Percentiles rank a stretch among this genome's conserved stretches.
Evolutionary conservation across 1,284 basidiomycete genomes (phyloP).

Genomic region (Puccinia triticina): DNA sequence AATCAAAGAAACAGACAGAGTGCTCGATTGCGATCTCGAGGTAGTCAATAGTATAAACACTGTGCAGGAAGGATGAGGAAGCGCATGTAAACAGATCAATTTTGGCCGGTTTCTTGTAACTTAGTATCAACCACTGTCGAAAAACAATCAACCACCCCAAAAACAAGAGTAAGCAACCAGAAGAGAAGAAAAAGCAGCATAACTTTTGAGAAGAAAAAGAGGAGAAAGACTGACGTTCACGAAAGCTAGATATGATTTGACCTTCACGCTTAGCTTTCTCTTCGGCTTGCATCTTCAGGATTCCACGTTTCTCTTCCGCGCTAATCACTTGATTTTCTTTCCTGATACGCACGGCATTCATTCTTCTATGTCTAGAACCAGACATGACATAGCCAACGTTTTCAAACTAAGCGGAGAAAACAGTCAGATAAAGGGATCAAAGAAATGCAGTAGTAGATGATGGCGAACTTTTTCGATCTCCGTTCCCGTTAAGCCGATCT

Average conservation of each 20-base stretch:
- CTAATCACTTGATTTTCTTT: constrained; percentile 99
- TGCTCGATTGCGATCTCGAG: background rate
- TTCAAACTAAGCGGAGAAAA: constrained; percentile 68
- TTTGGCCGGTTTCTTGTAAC: constrained; percentile 34
- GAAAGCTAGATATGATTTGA: constrained; percentile 62
- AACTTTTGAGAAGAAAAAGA: background rate
- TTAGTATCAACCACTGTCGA: constrained; percentile 45
- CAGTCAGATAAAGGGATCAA: background rate
- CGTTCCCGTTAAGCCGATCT: constrained; percentile 86
- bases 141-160: background rate
- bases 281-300: constrained; percentile 88
- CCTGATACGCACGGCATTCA: constrained; percentile 90
- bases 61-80: no score
- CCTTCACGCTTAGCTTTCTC: constrained; percentile 85
- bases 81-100: background rate
- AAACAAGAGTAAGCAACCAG: background rate
- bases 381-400: constrained; percentile 96
- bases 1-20: background rate
- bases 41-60: background rate
- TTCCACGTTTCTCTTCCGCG: constrained; percentile 93
- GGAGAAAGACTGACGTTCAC: constrained; percentile 58
- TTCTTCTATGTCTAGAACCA: constrained; percentile 74
- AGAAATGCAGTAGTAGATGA: background rate
- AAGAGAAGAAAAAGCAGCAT: background rate
- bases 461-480: constrained; percentile 69